These are phyloP conservation scores for Exophiala oligosperma DNA, from an alignment of 2,329 filamentous ascomycete genomes.

Conservation along the genomic window DNA sequence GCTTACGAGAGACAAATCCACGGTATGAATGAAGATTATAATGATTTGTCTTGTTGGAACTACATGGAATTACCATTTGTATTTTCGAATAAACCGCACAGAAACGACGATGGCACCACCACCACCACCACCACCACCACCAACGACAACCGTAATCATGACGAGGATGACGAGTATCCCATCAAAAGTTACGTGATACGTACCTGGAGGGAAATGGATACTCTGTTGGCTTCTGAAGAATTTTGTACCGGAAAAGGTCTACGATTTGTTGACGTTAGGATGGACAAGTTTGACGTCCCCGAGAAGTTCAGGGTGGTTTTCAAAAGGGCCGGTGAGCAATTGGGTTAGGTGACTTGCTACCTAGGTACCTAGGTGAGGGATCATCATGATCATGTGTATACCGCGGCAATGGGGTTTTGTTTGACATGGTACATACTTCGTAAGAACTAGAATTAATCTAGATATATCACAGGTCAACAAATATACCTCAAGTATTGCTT, in stretches of 20 bases:
- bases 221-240: conserved; percentile 62
- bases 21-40: conserved; percentile 76
- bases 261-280: conserved; percentile 78
- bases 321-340: conserved; percentile 16
- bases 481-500: too few relatives aligned
- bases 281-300: conserved; percentile 78
- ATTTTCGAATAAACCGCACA: conserved; percentile 60
- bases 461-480: too few relatives aligned
- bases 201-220: conserved; percentile 67
- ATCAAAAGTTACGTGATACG: conserved; percentile 56
- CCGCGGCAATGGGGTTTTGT: too few relatives aligned
- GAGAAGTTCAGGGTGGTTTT: conserved; percentile 28
- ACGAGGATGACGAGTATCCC: conserved; percentile 43
- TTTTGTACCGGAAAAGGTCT: conserved; percentile 58
- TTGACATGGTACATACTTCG: too few relatives aligned
- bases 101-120: too few relatives aligned
- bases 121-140: too few relatives aligned
- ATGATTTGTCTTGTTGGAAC: conserved; percentile 76
- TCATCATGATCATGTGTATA: too few relatives aligned
- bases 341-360: conserved; percentile 3
- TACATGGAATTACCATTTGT: conserved; percentile 65
- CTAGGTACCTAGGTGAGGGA: too few relatives aligned
- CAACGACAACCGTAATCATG: conserved; percentile 31
- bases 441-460: too few relatives aligned
- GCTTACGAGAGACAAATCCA: conserved; percentile 90